These are phyloP conservation scores for Passiflora organensis DNA, from an alignment of 345 rosid species.

Conservation along the genomic window DNA sequence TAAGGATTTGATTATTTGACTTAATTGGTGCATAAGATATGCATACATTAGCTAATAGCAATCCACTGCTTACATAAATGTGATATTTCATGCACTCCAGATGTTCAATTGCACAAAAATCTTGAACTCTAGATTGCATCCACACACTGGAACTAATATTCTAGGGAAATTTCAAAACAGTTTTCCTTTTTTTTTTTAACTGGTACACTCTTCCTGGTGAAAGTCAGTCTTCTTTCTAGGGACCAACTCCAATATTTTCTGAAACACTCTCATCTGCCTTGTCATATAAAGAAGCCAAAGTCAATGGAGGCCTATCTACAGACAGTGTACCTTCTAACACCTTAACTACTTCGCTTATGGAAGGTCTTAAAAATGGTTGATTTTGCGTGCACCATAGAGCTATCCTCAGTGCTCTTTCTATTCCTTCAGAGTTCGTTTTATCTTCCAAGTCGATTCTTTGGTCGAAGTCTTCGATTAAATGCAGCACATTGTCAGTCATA, in stretches of 20 bases:
- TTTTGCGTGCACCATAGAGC: slow-evolving; percentile 40
- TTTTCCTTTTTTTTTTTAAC: not conserved
- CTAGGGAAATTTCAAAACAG: not conserved
- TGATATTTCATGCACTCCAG: not conserved
- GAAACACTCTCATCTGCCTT: not conserved
- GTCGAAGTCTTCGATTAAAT: slow-evolving; percentile 6
- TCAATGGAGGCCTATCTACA: slow-evolving; percentile 35
- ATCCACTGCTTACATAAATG: not conserved
- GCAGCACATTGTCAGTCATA: slow-evolving; percentile 8
- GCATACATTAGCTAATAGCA: not conserved
- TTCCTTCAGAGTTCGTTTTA: slow-evolving; percentile 15
- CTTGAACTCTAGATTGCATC: not conserved
- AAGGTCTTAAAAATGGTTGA: slow-evolving; percentile 38
- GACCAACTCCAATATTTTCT: slow-evolving; percentile 12
- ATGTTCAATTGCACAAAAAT: not conserved
- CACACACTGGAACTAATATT: not conserved
- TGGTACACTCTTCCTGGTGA: slow-evolving; percentile 7
- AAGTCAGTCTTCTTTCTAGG: slow-evolving; percentile 10
- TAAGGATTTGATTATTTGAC: too few relatives aligned
- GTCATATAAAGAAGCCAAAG: slow-evolving; percentile 14
- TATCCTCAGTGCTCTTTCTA: slow-evolving; percentile 26
- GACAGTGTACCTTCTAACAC: slow-evolving; percentile 41
- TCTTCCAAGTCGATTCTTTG: slow-evolving; percentile 19
- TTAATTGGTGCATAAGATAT: too few relatives aligned
- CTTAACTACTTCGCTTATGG: slow-evolving; percentile 38